Base-by-base conservation (phyloP, 768 basidiomycete genomes). In the Galerina sulciceps region DNA sequence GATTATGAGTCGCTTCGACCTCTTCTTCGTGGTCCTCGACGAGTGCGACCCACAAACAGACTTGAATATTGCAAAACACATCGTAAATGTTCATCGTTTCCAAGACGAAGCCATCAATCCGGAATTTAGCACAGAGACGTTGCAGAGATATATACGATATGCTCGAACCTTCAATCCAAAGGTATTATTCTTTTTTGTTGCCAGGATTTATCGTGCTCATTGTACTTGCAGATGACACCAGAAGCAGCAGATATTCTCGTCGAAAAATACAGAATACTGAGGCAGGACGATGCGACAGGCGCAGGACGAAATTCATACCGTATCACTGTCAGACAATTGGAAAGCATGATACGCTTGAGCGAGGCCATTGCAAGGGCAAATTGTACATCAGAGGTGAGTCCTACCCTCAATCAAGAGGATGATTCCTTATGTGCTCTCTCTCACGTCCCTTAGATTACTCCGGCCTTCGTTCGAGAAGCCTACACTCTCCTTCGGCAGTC, bases 361-460 rank as follows among this genome's bases (percentile, higher is more conserved):
- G 97, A 99, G 73, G 97, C 96, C 20, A 99, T 99, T 66, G 97
- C 97, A 5, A 83, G 97, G 38, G 95, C 96, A 1, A 98, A 99
- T 71, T 99, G 97, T 71, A 92, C 92, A 14, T 82, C 89, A n/a
- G 94, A 96, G 78, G 93, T 90, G 66, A 59, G 80, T 72, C 15
- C 17, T 31, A 15, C 17, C 37, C 18, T 49, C 35, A 36, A 6
- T 13, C 40, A 6, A 13, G 11, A 11, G 26, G 17, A 13, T 38
- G 10, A 8, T 9, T 20, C 14, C n/a, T 14, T 40, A 3, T 38
- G n/a, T n/a, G n/a, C n/a, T 40, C n/a, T 15, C 22, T 23, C 11
- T 40, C 8, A 51, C 15, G 10, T 20, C n/a, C 13, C 9, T 22
- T 60, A 96, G 93, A 99, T 99, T 67, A 92, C 86, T 0, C 95